These are phyloP conservation scores for Aquilaria sinensis DNA, from an alignment of 345 rosid species.

Conservation along the genomic window DNA sequence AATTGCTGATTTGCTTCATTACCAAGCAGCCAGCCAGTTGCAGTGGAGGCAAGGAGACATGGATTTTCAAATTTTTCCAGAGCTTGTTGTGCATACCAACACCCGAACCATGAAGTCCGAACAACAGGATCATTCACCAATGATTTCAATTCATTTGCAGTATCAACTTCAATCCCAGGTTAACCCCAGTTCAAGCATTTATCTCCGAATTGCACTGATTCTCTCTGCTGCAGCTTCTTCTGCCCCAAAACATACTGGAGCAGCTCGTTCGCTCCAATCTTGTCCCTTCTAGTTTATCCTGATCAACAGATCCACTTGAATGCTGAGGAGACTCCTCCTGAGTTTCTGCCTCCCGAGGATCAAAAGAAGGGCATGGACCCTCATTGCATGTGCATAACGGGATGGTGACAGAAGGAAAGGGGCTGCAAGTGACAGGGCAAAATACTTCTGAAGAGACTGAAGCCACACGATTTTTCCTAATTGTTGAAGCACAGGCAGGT, in stretches of 20 bases:
- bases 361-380: slow-evolving; percentile 76
- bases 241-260: slow-evolving; percentile 96
- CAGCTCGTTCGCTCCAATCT: slow-evolving; percentile 81
- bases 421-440: slow-evolving; percentile 92
- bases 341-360: slow-evolving; percentile 50
- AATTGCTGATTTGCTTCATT: too few relatives aligned
- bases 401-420: slow-evolving; percentile 84
- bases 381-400: slow-evolving; percentile 88
- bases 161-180: not conserved
- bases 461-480: slow-evolving; percentile 58
- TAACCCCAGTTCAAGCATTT: slow-evolving; percentile 49
- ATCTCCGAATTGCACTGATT: slow-evolving; percentile 97
- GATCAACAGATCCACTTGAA: slow-evolving; percentile 32
- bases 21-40: too few relatives aligned
- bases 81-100: too few relatives aligned
- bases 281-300: slow-evolving; percentile 61
- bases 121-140: too few relatives aligned
- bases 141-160: too few relatives aligned
- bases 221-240: slow-evolving; percentile 99
- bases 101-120: too few relatives aligned
- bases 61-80: too few relatives aligned
- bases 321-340: slow-evolving; percentile 39
- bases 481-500: slow-evolving; percentile 51
- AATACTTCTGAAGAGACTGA: slow-evolving; percentile 80
- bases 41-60: too few relatives aligned